Percentiles rank a stretch among this genome's conserved stretches.
Evolutionary conservation across 768 basidiomycete genomes (phyloP).

Genomic region (Mycena epipterygia): DNA sequence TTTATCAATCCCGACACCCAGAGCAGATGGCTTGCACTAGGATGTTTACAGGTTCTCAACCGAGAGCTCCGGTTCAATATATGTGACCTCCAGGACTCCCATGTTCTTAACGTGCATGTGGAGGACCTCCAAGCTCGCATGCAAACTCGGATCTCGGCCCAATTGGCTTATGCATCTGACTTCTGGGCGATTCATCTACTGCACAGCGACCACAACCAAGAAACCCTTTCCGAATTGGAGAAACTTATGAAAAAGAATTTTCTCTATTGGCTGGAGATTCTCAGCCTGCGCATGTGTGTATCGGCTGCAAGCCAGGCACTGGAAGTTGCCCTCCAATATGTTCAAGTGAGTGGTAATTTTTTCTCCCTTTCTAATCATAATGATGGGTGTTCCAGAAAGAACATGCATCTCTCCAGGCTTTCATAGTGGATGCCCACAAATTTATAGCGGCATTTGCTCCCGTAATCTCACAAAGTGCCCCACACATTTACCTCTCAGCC

Average conservation of each 20-base stretch:
- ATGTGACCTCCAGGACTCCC: neutral
- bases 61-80: neutral
- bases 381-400: too few species aligned
- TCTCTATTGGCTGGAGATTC: neutral
- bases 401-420: too few species aligned
- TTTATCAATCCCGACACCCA: neutral
- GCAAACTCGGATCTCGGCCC: neutral
- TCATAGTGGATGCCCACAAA: too few species aligned
- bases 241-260: neutral
- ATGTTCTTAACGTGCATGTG: neutral
- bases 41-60: neutral
- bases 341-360: neutral
- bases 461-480: neutral
- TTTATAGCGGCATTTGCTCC: neutral
- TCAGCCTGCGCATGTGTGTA: neutral
- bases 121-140: neutral
- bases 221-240: too few species aligned
- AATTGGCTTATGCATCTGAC: neutral
- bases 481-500: constrained; percentile 2
- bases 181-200: neutral
- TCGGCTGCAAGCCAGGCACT: neutral
- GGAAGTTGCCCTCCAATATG: neutral
- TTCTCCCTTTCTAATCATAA: neutral
- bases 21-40: neutral
- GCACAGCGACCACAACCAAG: neutral